phyloP scores from a whole-genome alignment of 148 eudicot genomes.

The Camellia granthamiana region DNA sequence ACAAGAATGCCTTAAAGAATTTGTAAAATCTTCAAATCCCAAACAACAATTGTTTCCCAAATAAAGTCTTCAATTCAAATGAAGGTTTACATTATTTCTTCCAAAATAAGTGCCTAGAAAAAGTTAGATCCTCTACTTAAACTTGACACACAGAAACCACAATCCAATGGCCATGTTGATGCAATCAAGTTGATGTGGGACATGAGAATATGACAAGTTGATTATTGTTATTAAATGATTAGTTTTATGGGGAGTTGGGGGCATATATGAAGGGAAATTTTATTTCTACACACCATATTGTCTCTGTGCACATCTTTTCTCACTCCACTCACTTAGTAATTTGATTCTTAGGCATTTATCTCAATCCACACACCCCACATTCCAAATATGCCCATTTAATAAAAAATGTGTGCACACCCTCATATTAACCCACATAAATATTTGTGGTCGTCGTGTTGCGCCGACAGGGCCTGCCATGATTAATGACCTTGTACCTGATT shows the following conservation, averaged over 20 bases:
- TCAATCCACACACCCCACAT: no score
- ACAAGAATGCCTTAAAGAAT: background rate
- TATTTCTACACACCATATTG: no score
- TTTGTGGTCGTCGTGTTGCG: no score
- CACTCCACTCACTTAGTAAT: no score
- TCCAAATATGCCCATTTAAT: no score
- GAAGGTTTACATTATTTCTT: background rate
- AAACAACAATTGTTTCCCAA: background rate
- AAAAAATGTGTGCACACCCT: no score
- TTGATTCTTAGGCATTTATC: no score
- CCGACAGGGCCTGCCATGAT: no score
- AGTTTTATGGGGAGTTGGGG: background rate
- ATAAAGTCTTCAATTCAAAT: background rate
- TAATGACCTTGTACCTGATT: no score
- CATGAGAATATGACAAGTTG: background rate
- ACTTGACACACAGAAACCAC: background rate
- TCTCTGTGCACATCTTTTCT: no score
- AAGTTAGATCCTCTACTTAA: background rate
- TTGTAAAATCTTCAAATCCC: background rate
- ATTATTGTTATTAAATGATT: background rate
- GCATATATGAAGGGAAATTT: no score
- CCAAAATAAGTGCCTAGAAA: background rate
- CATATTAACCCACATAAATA: no score
- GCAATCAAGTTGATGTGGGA: background rate
- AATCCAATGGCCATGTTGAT: background rate